Evolutionary conservation across 2,329 filamentous ascomycete species (phyloP), one percentile per base, ranked within the genome.

Genomic region (Paramyrothecium sp.): DNA sequence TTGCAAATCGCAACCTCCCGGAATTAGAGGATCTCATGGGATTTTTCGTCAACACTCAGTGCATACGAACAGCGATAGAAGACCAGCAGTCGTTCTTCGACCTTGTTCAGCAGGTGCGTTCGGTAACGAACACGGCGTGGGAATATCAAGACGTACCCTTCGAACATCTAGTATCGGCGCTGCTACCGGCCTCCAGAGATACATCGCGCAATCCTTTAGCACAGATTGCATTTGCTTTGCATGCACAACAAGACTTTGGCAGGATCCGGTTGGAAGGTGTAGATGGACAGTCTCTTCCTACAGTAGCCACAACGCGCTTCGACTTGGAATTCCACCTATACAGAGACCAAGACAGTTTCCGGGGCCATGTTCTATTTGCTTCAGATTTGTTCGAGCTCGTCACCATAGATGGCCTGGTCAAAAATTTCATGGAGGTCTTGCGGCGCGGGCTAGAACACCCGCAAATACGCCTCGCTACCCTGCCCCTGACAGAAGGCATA

Each of bases 271-370:
- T 65, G 1, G 58, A 64, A 12, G 60, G 52, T 1, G 10, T 64
- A 1, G 34, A 60, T 13, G 54, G 51, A 0, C 53, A 63, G n/a
- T 44, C 38, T 44, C 38, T 44, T 12, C 38, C 38, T 7, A 44
- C 38, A 16, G 38, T 16, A 17, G 13, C 38, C 5, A 44, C 13
- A 12, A 44, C 38, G 5, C 26, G 60, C 21, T 66, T 67, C 21
- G 63, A 68, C 30, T 47, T 68, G 0, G 66, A 68, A 21, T 61
- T 67, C 21, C 64, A 66, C 26, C 46, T 66, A 33, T 63, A 57
- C 33, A 54, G 65, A 12, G 56, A 64, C 26, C 33, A 51, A 2
- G 3, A 47, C 2, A n/a, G 3, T 7, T 53, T 64, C 2, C 23
- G 44, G 3, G 65, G 59, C 3, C 17, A 56, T 3, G 16, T 63